phyloP scores from a whole-genome alignment of 768 basidiomycete species.

The Butyriboletus loyo region DNA sequence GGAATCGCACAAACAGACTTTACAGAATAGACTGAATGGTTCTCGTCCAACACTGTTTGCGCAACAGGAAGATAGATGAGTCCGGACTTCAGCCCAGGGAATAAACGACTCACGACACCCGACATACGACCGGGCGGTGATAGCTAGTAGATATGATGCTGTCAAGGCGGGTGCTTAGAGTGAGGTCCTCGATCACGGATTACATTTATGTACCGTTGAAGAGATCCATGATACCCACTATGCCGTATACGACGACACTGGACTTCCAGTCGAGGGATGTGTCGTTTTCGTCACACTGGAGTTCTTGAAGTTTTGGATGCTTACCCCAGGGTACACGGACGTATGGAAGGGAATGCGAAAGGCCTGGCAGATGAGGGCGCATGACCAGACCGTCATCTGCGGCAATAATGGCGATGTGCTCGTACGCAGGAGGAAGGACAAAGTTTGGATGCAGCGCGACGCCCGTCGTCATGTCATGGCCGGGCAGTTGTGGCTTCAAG shows the following conservation, averaged over 20 bases:
- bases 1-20: constrained; percentile 73
- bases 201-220: constrained; percentile 53
- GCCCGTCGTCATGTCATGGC: constrained; percentile 7
- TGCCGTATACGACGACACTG: constrained; percentile 64
- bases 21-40: constrained; percentile 61
- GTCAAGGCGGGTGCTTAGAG: constrained; percentile 15
- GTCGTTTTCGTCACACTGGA: constrained; percentile 34
- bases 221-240: constrained; percentile 70
- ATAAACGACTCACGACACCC: constrained; percentile 55
- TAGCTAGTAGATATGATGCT: constrained; percentile 78
- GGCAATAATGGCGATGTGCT: constrained; percentile 59
- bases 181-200: not conserved
- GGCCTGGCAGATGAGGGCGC: constrained; percentile 47
- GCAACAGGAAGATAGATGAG: constrained; percentile 1
- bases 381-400: constrained; percentile 65
- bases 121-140: constrained; percentile 58
- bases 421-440: constrained; percentile 62
- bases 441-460: constrained; percentile 56
- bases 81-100: not conserved
- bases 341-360: constrained; percentile 30
- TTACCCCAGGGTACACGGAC: constrained; percentile 64
- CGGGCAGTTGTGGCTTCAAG: not conserved
- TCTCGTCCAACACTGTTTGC: constrained; percentile 59
- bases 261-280: constrained; percentile 51
- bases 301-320: constrained; percentile 49